phyloP scores from a whole-genome alignment of 352 stramenopile genomes.

The Pythium monospermum region DNA sequence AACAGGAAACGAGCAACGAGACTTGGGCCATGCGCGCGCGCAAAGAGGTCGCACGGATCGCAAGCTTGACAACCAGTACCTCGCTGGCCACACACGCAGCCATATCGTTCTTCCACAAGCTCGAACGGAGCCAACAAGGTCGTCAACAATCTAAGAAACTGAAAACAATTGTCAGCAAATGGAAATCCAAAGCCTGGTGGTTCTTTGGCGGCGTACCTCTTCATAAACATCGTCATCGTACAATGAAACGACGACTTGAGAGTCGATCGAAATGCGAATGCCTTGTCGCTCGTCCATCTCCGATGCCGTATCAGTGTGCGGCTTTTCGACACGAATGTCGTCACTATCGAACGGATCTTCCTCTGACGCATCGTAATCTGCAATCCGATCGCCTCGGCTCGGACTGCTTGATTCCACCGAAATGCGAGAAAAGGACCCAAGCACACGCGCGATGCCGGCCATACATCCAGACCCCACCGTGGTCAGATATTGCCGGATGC shows the following conservation, averaged over 20 bases:
- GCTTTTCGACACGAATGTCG: not conserved
- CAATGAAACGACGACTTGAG: conserved; percentile 3
- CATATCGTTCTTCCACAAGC: conserved; percentile 8
- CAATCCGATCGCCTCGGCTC: no score
- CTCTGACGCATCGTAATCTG: no score
- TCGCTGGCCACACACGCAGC: conserved; percentile 3
- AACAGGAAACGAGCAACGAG: conserved; percentile 6
- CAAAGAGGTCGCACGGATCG: conserved; percentile 17
- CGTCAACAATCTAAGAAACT: conserved; percentile 6
- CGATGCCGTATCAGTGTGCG: not conserved
- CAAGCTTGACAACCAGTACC: conserved; percentile 4
- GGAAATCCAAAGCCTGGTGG: not conserved
- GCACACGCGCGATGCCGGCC: not conserved
- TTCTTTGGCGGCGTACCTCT: conserved; percentile 2
- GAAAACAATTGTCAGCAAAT: not conserved
- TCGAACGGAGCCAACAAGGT: conserved; percentile 3
- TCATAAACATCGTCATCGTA: conserved; percentile 20
- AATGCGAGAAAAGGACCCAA: conserved; percentile 7
- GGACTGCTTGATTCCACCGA: conserved; percentile 4
- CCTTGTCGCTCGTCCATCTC: not conserved
- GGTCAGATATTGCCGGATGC: conserved; percentile 15
- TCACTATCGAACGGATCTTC: not conserved
- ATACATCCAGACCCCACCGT: conserved; percentile 1
- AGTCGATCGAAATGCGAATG: conserved; percentile 2
- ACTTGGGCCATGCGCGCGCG: conserved; percentile 1